A percentile compares a stretch with the other conserved stretches of the same genome.
Conservation (phyloP, 2,329 filamentous ascomycete species). For the Calonectria leucothoes region DNA sequence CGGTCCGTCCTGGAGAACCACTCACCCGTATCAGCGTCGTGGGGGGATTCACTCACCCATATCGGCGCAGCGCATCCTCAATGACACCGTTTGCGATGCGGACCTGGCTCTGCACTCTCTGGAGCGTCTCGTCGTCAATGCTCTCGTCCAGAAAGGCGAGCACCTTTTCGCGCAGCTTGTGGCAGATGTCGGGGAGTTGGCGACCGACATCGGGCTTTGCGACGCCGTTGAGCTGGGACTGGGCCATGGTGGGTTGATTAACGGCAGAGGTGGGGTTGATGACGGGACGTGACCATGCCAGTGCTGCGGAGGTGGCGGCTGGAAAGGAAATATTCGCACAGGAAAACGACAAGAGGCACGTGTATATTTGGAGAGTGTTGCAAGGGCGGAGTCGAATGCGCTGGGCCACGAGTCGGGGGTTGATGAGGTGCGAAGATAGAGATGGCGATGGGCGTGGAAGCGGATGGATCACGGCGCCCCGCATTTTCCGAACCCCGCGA, state of each 20-base stretch:
- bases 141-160: constrained; percentile 73
- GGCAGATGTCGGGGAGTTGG: constrained; percentile 57
- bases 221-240: constrained; percentile 21
- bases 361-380: background rate
- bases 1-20: constrained; percentile 8
- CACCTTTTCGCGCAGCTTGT: constrained; percentile 69
- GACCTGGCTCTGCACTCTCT: constrained; percentile 79
- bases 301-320: background rate
- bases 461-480: constrained; percentile 17
- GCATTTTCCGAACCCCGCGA: constrained; percentile 18
- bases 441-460: constrained; percentile 14
- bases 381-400: background rate
- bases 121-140: constrained; percentile 66
- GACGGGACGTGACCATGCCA: background rate
- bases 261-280: background rate
- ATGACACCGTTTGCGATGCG: constrained; percentile 79
- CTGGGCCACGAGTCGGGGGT: background rate
- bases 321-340: background rate
- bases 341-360: background rate
- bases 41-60: constrained; percentile 65
- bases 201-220: constrained; percentile 24
- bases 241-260: constrained; percentile 13
- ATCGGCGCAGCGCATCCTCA: constrained; percentile 78
- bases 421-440: background rate
- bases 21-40: constrained; percentile 12